Evolutionary conservation across 2,329 filamentous ascomycete species (phyloP).

Genomic region (Fusarium austroafricanum): DNA sequence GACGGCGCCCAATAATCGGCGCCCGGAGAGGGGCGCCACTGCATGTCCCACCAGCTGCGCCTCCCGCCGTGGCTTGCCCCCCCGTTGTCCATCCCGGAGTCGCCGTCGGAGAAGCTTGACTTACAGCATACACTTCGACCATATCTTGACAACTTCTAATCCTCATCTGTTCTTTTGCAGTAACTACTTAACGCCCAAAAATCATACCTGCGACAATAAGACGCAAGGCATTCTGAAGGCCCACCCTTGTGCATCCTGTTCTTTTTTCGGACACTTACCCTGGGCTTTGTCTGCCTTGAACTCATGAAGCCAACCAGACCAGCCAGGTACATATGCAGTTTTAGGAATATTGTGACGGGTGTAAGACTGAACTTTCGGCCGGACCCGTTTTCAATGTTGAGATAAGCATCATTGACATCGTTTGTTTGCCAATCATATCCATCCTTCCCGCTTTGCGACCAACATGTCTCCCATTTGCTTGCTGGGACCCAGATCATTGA

Average conservation of each 20-base stretch:
- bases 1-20: slow-evolving; percentile 35
- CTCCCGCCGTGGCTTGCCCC: slow-evolving; percentile 48
- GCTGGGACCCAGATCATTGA: slow-evolving; percentile 1
- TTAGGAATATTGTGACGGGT: background rate
- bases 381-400: slow-evolving; percentile 28
- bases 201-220: slow-evolving; percentile 5
- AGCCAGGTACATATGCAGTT: slow-evolving; percentile 20
- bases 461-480: slow-evolving; percentile 6
- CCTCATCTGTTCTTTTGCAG: slow-evolving; percentile 44
- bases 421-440: slow-evolving; percentile 27
- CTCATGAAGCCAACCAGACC: slow-evolving; percentile 15
- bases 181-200: slow-evolving; percentile 25
- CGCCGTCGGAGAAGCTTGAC: slow-evolving; percentile 44
- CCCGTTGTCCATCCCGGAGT: slow-evolving; percentile 42
- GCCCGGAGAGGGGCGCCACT: slow-evolving; percentile 39
- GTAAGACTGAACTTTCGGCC: slow-evolving; percentile 30
- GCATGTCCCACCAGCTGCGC: slow-evolving; percentile 46
- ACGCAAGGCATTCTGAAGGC: slow-evolving; percentile 24
- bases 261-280: slow-evolving; percentile 12
- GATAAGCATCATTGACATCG: slow-evolving; percentile 17
- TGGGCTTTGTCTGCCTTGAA: slow-evolving; percentile 33
- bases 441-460: slow-evolving; percentile 7
- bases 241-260: slow-evolving; percentile 27
- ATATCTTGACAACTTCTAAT: slow-evolving; percentile 39
- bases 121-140: slow-evolving; percentile 26